Base-by-base conservation (phyloP, 2,329 filamentous ascomycete genomes). In the Colletotrichum destructivum region DNA sequence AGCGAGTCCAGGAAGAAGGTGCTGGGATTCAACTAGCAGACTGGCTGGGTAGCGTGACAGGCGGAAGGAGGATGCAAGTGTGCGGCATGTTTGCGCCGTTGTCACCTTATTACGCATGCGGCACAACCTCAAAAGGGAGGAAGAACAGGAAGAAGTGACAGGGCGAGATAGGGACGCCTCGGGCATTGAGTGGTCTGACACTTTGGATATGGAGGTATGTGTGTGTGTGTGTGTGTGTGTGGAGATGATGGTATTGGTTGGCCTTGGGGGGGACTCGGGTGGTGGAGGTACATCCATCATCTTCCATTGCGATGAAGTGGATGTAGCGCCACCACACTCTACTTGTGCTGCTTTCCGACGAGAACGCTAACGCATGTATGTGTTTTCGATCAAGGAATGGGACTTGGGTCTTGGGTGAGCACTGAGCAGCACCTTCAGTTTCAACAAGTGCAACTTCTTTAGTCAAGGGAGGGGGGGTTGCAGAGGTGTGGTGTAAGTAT, bases 71-170 rank as follows among this genome's bases (percentile, higher is more conserved):
- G 46, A 26, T 40, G 60, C 47, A 42, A 40, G 61, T 38, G 21
- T n/a, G 56, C 16, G 44, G 46, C 23, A 40, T n/a, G 40, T 38
- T 68, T 42, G 31, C 38, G 23, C 66, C 61, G 67, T 55, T 69
- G 54, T 69, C 68, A 71, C 49, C 42, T 56, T 71, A 31, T 52
- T 67, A 49, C 64, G 57, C 56, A 68, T 62, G 49, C 63, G 38
- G 35, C 51, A 69, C 51, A 40, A 31, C 26, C 18, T 26, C 26
- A 26, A 4, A 15, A 44, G 12, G 52, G n/a, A 18, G 26, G 26
- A 26, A 26, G 26, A 26, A 26, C 26, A 26, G 26, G 38, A n/a
- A 35, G 38, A 62, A 31, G 60, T 18, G 16, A 51, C 40, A 40
- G n/a, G 49, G 26, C 12, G 51, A 59, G 55, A 61, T 55, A 65